These are phyloP conservation scores for Diaporthe helianthi DNA, from an alignment of 2,329 filamentous ascomycete genomes.

Conservation along the genomic window DNA sequence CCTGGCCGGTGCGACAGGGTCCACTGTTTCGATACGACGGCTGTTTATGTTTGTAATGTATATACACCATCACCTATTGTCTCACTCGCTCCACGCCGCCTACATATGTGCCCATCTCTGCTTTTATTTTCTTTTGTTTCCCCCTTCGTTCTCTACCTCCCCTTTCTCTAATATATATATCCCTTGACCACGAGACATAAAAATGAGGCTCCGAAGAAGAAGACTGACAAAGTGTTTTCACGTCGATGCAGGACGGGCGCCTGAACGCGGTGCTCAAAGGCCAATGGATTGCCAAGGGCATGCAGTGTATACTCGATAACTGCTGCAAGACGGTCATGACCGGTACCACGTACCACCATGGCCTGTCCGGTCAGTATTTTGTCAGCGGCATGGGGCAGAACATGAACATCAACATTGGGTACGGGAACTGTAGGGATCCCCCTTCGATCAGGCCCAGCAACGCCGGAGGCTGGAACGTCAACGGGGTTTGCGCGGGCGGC, in stretches of 20 bases:
- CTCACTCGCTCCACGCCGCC: too few relatives aligned
- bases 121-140: neutral
- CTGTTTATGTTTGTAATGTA: conserved; percentile 32
- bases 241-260: conserved; percentile 13
- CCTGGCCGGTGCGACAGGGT: conserved; percentile 25
- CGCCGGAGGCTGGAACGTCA: conserved; percentile 17
- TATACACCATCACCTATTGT: neutral
- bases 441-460: neutral
- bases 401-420: conserved; percentile 23
- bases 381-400: neutral
- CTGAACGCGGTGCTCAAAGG: neutral
- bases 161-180: neutral
- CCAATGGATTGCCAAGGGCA: neutral
- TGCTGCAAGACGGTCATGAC: conserved; percentile 24
- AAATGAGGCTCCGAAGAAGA: neutral
- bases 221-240: neutral
- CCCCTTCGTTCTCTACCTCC: neutral
- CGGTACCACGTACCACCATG: neutral
- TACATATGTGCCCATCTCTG: neutral
- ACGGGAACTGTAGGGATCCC: conserved; percentile 21
- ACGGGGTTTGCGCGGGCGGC: conserved; percentile 22
- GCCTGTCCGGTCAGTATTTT: conserved; percentile 32
- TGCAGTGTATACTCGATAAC: conserved; percentile 8
- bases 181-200: neutral
- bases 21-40: conserved; percentile 27